A percentile compares a stretch with the other conserved stretches of the same genome.
phyloP scores from a whole-genome alignment of 2,329 filamentous ascomycete species.

The Colletotrichum ledebouriae region DNA sequence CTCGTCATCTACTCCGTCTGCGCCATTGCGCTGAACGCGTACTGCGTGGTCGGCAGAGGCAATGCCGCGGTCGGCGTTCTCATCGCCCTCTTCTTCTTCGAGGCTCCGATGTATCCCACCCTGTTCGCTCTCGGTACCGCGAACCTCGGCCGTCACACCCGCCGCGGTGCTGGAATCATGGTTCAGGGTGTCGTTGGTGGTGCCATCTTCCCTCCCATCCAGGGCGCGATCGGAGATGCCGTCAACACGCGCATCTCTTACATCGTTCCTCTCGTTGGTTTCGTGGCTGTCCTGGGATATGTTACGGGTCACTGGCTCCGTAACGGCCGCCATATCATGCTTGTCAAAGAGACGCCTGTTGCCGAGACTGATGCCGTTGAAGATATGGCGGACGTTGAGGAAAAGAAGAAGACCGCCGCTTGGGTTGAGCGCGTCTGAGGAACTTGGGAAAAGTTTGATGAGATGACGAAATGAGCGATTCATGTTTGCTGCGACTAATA shows the following conservation, averaged over 20 bases:
- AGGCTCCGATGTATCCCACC: conserved; percentile 70
- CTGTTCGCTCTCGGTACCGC: conserved; percentile 70
- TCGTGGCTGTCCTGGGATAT: conserved; percentile 54
- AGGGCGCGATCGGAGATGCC: conserved; percentile 60
- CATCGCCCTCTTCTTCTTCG: conserved; percentile 69
- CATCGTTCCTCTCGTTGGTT: conserved; percentile 58
- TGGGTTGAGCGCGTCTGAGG: conserved; percentile 31
- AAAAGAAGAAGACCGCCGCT: conserved; percentile 25
- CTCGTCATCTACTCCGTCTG: conserved; percentile 54
- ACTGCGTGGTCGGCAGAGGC: conserved; percentile 53
- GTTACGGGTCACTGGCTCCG: conserved; percentile 50
- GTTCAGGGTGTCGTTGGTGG: conserved; percentile 68
- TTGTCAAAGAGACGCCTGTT: conserved; percentile 49
- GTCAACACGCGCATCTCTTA: conserved; percentile 57
- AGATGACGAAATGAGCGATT: conserved; percentile 13
- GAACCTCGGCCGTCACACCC: conserved; percentile 79
- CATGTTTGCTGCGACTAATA: neutral
- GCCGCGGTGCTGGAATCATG: conserved; percentile 77
- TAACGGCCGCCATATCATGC: conserved; percentile 49
- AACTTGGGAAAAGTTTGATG: neutral
- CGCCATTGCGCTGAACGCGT: conserved; percentile 56
- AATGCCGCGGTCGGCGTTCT: conserved; percentile 67
- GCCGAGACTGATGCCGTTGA: conserved; percentile 32
- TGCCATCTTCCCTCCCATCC: conserved; percentile 67
- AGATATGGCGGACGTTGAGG: conserved; percentile 1